Evolutionary conservation across 768 basidiomycete species (phyloP).

Genomic region (Hygrophorus pudorinus): DNA sequence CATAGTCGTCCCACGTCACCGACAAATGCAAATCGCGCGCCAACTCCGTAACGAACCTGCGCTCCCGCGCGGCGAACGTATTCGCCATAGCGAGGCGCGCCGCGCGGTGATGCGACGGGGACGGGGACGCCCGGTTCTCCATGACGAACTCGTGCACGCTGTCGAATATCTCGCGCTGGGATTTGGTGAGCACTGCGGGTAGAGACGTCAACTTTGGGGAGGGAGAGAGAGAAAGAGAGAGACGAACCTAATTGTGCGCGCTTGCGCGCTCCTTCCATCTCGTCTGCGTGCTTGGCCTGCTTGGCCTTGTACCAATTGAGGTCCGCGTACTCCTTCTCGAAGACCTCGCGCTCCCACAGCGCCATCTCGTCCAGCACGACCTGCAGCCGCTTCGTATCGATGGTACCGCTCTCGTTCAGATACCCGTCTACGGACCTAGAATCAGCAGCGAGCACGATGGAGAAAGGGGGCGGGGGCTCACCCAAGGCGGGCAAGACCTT

Average conservation of each 20-base stretch:
- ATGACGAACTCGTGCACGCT: conserved; percentile 69
- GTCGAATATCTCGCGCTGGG: conserved; percentile 73
- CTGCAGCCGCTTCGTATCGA: conserved; percentile 74
- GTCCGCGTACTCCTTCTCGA: conserved; percentile 87
- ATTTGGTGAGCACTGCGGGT: conserved; percentile 52
- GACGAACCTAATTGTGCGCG: conserved; percentile 55
- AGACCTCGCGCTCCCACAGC: conserved; percentile 80
- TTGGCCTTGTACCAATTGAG: conserved; percentile 92
- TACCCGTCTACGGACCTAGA: conserved; percentile 59
- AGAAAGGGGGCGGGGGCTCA: conserved; percentile 17
- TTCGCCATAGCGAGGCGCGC: conserved; percentile 62
- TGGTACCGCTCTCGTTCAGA: conserved; percentile 80
- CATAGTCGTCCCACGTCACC: conserved; percentile 90
- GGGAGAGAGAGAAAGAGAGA: background rate
- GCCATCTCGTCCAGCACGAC: conserved; percentile 83
- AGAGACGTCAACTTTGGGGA: conserved; percentile 9
- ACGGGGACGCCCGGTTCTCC: conserved; percentile 26
- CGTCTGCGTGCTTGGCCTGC: conserved; percentile 62
- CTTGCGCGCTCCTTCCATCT: conserved; percentile 51
- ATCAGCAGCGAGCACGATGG: background rate
- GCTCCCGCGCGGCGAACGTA: conserved; percentile 69
- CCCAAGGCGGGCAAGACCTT: conserved; percentile 71
- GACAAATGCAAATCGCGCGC: conserved; percentile 69
- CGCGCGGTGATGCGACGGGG: conserved; percentile 21
- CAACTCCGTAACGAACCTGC: conserved; percentile 67